Evolutionary conservation across 2,329 filamentous ascomycete genomes (phyloP), one percentile per base, ranked within the genome.

Genomic region (Fonsecaea multimorphosa): DNA sequence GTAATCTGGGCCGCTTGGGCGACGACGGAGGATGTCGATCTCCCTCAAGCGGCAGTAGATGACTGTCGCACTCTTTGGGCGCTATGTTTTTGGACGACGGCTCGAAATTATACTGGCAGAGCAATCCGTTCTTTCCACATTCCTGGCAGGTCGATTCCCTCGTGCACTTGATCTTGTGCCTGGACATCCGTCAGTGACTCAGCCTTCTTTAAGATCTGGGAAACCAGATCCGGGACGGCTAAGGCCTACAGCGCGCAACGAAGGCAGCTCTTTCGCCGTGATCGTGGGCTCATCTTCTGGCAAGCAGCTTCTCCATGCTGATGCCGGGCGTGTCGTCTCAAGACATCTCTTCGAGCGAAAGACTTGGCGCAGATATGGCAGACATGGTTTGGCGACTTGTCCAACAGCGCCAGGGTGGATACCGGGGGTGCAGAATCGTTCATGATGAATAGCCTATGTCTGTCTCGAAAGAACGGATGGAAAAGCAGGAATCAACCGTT

Each of bases 91-190:
- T 44, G 16, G 38, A 19, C 1, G 51, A 53, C 22, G 16, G 51
- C 29, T 53, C 29, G 51, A 53, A 53, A 19, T 27, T 53, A 19
- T 53, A 53, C 22, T 53, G 51, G 22, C 51, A 53, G 51, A 53
- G 51, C n/a, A 53, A 53, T 53, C 51, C 51, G 19, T 22, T 53
- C 12, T 53, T 53, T 7, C 29, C 29, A 19, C 51, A 53, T 29
- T 53, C 51, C 29, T 53, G 51, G 29, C 51, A 53, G 24, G 51
- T 53, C 16, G 51, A 29, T 53, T 53, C 51, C 8, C 51, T 4
- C 11, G 51, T 29, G 51, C 51, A 53, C 51, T 53, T 53, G 51
- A 53, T 22, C 51, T 53, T 53, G 51, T 53, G 51, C 12, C 51
- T 53, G 29, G 29, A 8, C 22, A 11, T 32, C 22, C 24, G 51